phyloP scores from a whole-genome alignment of 129 eudicot genomes.

The Mikania micrantha region DNA sequence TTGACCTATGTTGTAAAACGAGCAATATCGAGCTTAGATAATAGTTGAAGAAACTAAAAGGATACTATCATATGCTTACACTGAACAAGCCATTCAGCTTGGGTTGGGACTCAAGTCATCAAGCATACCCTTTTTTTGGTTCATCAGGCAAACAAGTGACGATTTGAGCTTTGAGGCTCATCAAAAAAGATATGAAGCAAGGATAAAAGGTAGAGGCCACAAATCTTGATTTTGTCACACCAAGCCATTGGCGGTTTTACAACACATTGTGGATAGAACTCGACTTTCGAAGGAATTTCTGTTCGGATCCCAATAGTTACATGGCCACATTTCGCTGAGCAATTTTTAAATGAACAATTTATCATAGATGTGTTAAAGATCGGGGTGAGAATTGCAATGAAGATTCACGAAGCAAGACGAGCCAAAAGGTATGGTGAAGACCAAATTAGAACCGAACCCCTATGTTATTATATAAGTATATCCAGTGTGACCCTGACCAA shows the following conservation, averaged over 20 bases:
- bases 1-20: too few relatives aligned
- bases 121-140: slow-evolving; percentile 40
- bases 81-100: slow-evolving; percentile 41
- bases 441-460: too few relatives aligned
- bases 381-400: slow-evolving; percentile 36
- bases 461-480: too few relatives aligned
- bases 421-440: too few relatives aligned
- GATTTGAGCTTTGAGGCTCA: slow-evolving; percentile 28
- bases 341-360: slow-evolving; percentile 38
- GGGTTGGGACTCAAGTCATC: slow-evolving; percentile 46
- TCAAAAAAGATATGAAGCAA: slow-evolving; percentile 32
- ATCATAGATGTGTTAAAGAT: slow-evolving; percentile 25
- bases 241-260: slow-evolving; percentile 43
- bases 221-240: slow-evolving; percentile 40
- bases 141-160: slow-evolving; percentile 24
- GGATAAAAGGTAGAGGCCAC: slow-evolving; percentile 40
- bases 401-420: slow-evolving; percentile 23
- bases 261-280: slow-evolving; percentile 73
- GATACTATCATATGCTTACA: slow-evolving; percentile 26
- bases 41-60: slow-evolving; percentile 44
- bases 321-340: slow-evolving; percentile 52
- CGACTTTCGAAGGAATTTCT: slow-evolving; percentile 42
- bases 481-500: too few relatives aligned
- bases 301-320: slow-evolving; percentile 53
- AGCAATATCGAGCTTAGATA: too few relatives aligned